phyloP scores from a whole-genome alignment of 73 alveolate genomes.

The Tetrahymena malaccensis region DNA sequence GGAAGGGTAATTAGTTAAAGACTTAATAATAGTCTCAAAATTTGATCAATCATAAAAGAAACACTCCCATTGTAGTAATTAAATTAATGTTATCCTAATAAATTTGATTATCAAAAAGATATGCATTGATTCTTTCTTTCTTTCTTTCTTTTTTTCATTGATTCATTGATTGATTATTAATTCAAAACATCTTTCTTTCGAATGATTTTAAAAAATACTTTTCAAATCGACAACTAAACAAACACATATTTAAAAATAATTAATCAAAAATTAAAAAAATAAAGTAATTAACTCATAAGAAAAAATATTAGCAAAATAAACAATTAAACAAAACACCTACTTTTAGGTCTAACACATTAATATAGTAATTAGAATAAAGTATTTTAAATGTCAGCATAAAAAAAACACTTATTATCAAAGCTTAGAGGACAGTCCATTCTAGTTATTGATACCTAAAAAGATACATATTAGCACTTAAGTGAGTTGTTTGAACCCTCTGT shows the following conservation, averaged over 20 bases:
- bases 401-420: not conserved
- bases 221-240: not conserved
- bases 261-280: not conserved
- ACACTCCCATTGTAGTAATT: not conserved
- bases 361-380: not conserved
- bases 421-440: not conserved
- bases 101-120: not conserved
- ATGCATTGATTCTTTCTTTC: too few species aligned
- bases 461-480: not conserved
- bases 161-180: too few species aligned
- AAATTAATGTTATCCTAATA: not conserved
- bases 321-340: not conserved
- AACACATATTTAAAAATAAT: not conserved
- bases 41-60: not conserved
- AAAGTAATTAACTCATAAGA: not conserved
- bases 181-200: too few species aligned
- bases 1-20: not conserved
- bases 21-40: not conserved
- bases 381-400: not conserved
- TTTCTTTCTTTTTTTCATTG: too few species aligned
- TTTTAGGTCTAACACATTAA: not conserved
- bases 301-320: not conserved
- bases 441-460: not conserved
- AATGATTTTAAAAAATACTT: too few species aligned
- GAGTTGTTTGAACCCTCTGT: not conserved